Conservation (phyloP, 176 grass and related monocot species). For the Oropetium thomaeum region DNA sequence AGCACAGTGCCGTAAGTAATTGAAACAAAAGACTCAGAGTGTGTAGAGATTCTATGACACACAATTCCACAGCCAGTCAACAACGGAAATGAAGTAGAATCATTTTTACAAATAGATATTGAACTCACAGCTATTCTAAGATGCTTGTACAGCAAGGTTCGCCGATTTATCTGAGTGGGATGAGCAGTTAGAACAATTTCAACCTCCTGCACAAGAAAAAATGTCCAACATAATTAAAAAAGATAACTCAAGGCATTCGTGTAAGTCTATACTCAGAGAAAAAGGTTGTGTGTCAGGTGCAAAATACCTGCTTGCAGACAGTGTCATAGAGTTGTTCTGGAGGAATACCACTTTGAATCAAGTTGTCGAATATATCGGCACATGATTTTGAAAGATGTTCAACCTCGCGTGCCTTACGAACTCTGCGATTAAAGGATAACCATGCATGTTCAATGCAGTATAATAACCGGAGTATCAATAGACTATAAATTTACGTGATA, state of each 20-base stretch:
- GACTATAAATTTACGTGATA: neutral
- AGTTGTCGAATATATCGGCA: slow-evolving; percentile 78
- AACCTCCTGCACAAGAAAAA: slow-evolving; percentile 51
- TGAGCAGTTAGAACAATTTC: slow-evolving; percentile 97
- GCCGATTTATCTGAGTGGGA: slow-evolving; percentile 94
- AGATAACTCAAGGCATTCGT: neutral
- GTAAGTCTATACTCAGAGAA: neutral
- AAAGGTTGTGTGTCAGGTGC: neutral
- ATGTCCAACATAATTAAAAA: neutral
- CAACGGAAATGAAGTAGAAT: neutral
- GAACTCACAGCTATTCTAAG: slow-evolving; percentile 82
- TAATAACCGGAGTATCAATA: neutral
- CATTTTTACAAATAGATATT: slow-evolving; percentile 2
- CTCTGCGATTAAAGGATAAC: slow-evolving; percentile 31
- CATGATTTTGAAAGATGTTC: slow-evolving; percentile 72
- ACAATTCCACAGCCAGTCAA: neutral
- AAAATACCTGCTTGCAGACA: slow-evolving; percentile 82
- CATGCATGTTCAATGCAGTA: neutral
- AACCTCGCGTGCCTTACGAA: slow-evolving; percentile 55
- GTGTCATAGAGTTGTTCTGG: slow-evolving; percentile 69
- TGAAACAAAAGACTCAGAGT: neutral
- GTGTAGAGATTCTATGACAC: neutral
- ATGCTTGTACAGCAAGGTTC: slow-evolving; percentile 88
- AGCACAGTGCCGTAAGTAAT: slow-evolving; percentile 3
- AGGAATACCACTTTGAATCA: slow-evolving; percentile 68